These are phyloP conservation scores for Lophiostoma macrostomum DNA, from an alignment of 495 filamentous ascomycete genomes.

Conservation along the genomic window DNA sequence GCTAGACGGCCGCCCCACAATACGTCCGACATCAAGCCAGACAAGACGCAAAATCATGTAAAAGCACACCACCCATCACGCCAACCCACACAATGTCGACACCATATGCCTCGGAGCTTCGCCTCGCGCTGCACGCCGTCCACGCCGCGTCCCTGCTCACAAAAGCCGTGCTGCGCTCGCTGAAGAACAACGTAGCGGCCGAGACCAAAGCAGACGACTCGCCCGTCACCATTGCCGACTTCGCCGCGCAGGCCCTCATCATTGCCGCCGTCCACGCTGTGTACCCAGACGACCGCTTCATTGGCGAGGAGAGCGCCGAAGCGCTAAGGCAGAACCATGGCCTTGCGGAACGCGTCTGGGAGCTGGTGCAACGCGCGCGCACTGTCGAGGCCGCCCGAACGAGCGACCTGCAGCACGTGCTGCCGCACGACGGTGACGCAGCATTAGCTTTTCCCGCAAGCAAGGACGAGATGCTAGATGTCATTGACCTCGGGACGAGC, in stretches of 20 bases:
- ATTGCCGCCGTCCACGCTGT: slow-evolving; percentile 27
- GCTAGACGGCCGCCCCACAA: not conserved
- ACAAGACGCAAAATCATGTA: not conserved
- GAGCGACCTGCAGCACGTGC: slow-evolving; percentile 9
- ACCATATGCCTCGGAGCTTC: slow-evolving; percentile 18
- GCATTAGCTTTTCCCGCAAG: slow-evolving; percentile 45
- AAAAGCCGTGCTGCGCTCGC: slow-evolving; percentile 26
- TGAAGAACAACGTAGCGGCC: slow-evolving; percentile 13
- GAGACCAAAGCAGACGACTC: slow-evolving; percentile 28
- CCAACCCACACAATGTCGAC: slow-evolving; percentile 11
- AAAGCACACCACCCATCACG: slow-evolving; percentile 2
- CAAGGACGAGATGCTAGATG: slow-evolving; percentile 55
- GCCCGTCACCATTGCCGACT: slow-evolving; percentile 36
- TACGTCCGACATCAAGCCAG: slow-evolving; percentile 2
- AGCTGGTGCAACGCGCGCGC: slow-evolving; percentile 21
- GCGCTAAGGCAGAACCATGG: slow-evolving; percentile 22
- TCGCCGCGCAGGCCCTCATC: slow-evolving; percentile 34
- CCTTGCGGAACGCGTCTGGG: slow-evolving; percentile 30
- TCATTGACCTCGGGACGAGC: slow-evolving; percentile 58
- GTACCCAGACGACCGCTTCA: slow-evolving; percentile 28
- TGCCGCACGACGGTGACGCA: slow-evolving; percentile 36
- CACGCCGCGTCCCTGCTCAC: slow-evolving; percentile 29
- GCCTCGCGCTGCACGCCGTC: slow-evolving; percentile 26
- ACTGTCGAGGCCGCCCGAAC: not conserved
- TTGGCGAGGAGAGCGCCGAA: slow-evolving; percentile 31